phyloP scores from a whole-genome alignment of 805 yeast species.

The Myxozyma vanderwaltii region DNA sequence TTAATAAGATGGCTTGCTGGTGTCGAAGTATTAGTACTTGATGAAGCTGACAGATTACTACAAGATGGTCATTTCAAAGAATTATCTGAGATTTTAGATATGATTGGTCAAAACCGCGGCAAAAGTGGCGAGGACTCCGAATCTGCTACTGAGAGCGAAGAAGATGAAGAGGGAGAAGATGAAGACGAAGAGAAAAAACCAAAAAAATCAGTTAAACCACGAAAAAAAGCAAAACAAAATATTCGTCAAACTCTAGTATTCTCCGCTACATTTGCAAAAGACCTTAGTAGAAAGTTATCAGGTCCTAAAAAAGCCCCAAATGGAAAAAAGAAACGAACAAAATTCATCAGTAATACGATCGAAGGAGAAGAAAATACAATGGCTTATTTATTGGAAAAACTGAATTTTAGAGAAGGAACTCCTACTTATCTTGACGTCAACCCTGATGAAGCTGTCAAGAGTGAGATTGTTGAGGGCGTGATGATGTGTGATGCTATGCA shows the following conservation, averaged over 20 bases:
- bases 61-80: constrained; percentile 98
- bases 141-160: constrained; percentile 45
- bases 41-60: constrained; percentile 92
- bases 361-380: constrained; percentile 57
- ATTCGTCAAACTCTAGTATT: constrained; percentile 84
- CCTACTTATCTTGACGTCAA: constrained; percentile 82
- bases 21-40: constrained; percentile 65
- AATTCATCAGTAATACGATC: constrained; percentile 14
- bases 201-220: neutral
- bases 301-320: constrained; percentile 42
- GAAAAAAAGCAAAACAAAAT: neutral
- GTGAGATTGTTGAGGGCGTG: constrained; percentile 76
- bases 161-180: constrained; percentile 31
- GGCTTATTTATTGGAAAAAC: constrained; percentile 63
- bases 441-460: constrained; percentile 78
- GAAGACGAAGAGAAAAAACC: constrained; percentile 31
- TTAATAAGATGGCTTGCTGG: constrained; percentile 48
- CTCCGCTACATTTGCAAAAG: constrained; percentile 89
- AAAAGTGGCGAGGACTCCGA: constrained; percentile 36
- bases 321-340: constrained; percentile 33
- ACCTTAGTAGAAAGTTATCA: constrained; percentile 74
- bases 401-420: constrained; percentile 64
- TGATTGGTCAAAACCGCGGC: constrained; percentile 53
- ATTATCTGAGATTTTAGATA: constrained; percentile 74
- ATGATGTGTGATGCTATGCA: constrained; percentile 90